Evolutionary conservation across 306 rosid species (phyloP).

Genomic region (Trifolium repens): DNA sequence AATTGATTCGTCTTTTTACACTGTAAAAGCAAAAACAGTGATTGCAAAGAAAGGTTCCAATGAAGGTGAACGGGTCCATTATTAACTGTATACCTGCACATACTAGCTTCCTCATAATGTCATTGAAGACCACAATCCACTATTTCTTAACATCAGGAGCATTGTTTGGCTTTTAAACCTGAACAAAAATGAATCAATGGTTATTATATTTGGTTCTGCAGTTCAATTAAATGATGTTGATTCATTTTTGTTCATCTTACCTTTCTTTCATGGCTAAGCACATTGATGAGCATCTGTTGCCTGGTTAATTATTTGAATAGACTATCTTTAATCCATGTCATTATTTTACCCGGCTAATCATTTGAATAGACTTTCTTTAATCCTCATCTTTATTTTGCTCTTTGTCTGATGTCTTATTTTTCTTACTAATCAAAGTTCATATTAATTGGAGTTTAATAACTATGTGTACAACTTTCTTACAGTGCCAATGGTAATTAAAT

Average conservation of each 20-base stretch:
- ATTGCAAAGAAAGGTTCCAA: neutral
- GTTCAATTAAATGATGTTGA: conserved; percentile 12
- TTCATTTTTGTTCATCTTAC: neutral
- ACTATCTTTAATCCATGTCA: neutral
- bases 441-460: conserved; percentile 2
- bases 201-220: neutral
- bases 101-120: conserved; percentile 23
- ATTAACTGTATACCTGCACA: neutral
- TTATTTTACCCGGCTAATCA: conserved; percentile 12
- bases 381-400: conserved; percentile 7
- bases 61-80: conserved; percentile 2
- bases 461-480: neutral
- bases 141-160: neutral
- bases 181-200: neutral
- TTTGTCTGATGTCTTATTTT: neutral
- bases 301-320: neutral
- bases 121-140: neutral
- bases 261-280: neutral
- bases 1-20: neutral
- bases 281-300: conserved; percentile 2
- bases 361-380: neutral
- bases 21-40: neutral
- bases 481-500: neutral
- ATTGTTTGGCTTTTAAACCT: neutral
- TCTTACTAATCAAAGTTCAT: neutral